These are phyloP conservation scores for Ophiorrhiza pumila DNA, from an alignment of 257 asterid species.

Conservation along the genomic window DNA sequence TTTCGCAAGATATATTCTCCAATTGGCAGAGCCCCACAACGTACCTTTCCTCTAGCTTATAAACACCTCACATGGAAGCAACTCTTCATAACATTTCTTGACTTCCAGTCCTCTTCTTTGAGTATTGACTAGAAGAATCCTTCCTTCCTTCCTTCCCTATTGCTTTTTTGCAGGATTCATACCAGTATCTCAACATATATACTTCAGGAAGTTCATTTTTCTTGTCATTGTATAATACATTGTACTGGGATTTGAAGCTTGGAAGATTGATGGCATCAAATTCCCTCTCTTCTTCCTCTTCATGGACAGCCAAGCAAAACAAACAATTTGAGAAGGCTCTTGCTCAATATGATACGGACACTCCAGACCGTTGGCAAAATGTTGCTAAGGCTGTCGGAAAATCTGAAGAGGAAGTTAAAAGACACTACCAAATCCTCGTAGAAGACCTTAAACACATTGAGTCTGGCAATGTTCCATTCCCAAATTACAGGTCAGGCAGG, in stretches of 20 bases:
- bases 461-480: constrained; percentile 62
- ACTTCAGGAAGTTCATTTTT: background rate
- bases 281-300: constrained; percentile 41
- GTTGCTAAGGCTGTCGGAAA: constrained; percentile 64
- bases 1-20: constrained; percentile 43
- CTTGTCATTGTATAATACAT: background rate
- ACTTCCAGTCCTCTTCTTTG: constrained; percentile 16
- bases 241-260: background rate
- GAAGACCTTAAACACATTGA: constrained; percentile 75
- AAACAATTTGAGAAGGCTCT: constrained; percentile 65
- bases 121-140: constrained; percentile 7
- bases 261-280: constrained; percentile 45
- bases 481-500: constrained; percentile 41
- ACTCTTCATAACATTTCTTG: constrained; percentile 24
- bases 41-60: constrained; percentile 36
- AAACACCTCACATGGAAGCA: constrained; percentile 23
- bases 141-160: constrained; percentile 7
- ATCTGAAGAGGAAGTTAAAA: constrained; percentile 61
- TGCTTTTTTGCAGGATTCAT: constrained; percentile 10
- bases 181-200: background rate
- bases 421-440: constrained; percentile 61
- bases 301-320: constrained; percentile 63
- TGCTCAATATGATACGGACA: constrained; percentile 59
- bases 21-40: constrained; percentile 49
- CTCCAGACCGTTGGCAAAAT: constrained; percentile 76